These are phyloP conservation scores for Silene coronaria DNA, from an alignment of 179 eudicot genomes.

Conservation along the genomic window DNA sequence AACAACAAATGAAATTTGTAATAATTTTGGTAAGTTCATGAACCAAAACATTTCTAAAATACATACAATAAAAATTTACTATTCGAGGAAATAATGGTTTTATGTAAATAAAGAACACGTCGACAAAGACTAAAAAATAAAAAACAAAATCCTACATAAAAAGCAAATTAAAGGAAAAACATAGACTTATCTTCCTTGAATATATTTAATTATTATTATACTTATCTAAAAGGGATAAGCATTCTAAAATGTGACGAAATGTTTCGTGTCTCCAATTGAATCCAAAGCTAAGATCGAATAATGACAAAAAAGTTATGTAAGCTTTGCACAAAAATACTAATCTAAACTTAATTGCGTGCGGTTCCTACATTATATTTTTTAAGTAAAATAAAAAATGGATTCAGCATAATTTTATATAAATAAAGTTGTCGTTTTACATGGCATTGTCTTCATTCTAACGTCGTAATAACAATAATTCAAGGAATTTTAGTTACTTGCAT, in stretches of 20 bases:
- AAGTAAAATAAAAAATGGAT: background rate
- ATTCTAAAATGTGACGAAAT: background rate
- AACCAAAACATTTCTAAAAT: no score
- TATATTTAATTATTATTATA: no score
- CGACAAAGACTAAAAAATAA: no score
- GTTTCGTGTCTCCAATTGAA: background rate
- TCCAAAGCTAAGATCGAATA: background rate
- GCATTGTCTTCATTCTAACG: constrained; percentile 12
- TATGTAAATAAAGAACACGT: no score
- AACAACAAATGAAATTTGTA: no score
- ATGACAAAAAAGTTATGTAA: background rate
- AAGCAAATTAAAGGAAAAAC: background rate
- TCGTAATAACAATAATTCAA: background rate
- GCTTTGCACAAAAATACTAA: no score
- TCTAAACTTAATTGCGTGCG: background rate
- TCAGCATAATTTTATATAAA: background rate
- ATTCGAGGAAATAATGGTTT: no score
- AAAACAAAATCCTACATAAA: background rate
- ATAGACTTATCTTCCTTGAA: background rate
- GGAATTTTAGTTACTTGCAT: no score
- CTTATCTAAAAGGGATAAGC: background rate
- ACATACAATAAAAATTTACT: no score
- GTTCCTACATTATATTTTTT: background rate
- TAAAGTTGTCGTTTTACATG: background rate
- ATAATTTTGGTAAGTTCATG: no score